Evolutionary conservation across 371 early-diverging fungal genomes (phyloP), one percentile per base, ranked within the genome.

Genomic region (Entomophthora muscae): DNA sequence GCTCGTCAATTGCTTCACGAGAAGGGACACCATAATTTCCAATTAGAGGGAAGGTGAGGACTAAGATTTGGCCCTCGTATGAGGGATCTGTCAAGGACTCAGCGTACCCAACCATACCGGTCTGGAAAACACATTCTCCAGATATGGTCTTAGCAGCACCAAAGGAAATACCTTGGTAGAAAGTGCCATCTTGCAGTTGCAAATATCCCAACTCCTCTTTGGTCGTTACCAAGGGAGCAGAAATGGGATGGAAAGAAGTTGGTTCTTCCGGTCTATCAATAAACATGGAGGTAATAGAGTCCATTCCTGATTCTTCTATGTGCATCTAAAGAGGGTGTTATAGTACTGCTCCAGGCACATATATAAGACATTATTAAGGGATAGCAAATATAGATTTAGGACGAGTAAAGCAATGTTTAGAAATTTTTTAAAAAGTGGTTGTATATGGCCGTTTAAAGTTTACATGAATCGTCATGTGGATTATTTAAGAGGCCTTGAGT

Each of bases 111-210:
- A 87, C 86, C 90, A 90, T 89, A 33, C 95, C 95, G 57, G 97
- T 96, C 73, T 93, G 93, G 76, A 96, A 96, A 65, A 97, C 98
- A 68, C 91, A 90, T 77, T 97, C 98, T 65, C 98, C 98, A 64
- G 94, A 80, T 62, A 95, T 83, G 53, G 89, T 84, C 64, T 79
- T 75, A 62, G 75, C 73, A 3, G 93, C 86, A 64, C 98, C 98
- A 73, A 95, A 97, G 12, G 94, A 93, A 70, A 88, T 78, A 69
- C 95, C 98, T 68, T 89, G 83, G 72, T 77, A 87, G 57, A 83
- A 77, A 53, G 88, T 76, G 52, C 94, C 95, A 73, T 95, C 93
- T 66, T 89, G 73, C 60, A 96, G 81, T 23, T 83, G 81, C 66
- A 89, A 70, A 24, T 88, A 76, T 21, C 86, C 88, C 52, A 75